These are phyloP conservation scores for Cercospora sp. DNA, from an alignment of 2,329 filamentous ascomycete species.

Conservation along the genomic window DNA sequence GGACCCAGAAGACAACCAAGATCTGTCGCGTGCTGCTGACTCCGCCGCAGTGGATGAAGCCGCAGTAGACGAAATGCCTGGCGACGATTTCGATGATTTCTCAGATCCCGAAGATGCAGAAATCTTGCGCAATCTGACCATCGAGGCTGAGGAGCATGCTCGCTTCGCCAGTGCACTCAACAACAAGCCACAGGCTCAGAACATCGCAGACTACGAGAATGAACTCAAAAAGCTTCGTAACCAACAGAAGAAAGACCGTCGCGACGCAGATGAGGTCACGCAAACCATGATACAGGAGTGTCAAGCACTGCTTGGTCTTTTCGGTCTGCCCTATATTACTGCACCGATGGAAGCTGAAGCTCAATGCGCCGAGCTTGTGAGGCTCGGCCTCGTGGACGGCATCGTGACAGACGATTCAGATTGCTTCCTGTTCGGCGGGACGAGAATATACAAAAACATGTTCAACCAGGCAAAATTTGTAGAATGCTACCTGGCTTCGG, in stretches of 20 bases:
- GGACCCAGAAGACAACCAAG: slow-evolving; percentile 26
- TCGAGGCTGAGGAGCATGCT: slow-evolving; percentile 90
- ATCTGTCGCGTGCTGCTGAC: slow-evolving; percentile 34
- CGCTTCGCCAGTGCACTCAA: slow-evolving; percentile 88
- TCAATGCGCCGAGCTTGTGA: slow-evolving; percentile 89
- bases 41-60: slow-evolving; percentile 37
- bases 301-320: slow-evolving; percentile 83
- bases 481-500: slow-evolving; percentile 83
- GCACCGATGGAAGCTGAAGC: slow-evolving; percentile 99
- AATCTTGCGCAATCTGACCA: slow-evolving; percentile 78
- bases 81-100: slow-evolving; percentile 48
- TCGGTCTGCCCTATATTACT: slow-evolving; percentile 93
- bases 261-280: slow-evolving; percentile 95
- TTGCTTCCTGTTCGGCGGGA: slow-evolving; percentile 94
- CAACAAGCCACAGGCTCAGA: slow-evolving; percentile 68
- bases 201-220: slow-evolving; percentile 76
- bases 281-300: slow-evolving; percentile 96
- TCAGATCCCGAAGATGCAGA: slow-evolving; percentile 93
- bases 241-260: slow-evolving; percentile 95
- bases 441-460: slow-evolving; percentile 98
- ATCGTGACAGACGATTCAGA: slow-evolving; percentile 98
- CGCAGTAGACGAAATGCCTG: slow-evolving; percentile 34
- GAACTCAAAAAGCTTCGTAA: slow-evolving; percentile 82
- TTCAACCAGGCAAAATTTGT: slow-evolving; percentile 98
- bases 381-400: slow-evolving; percentile 85